A percentile compares a stretch with the other conserved stretches of the same genome.
Conservation (phyloP, 1,284 basidiomycete species). For the Trichosporon inkin region DNA sequence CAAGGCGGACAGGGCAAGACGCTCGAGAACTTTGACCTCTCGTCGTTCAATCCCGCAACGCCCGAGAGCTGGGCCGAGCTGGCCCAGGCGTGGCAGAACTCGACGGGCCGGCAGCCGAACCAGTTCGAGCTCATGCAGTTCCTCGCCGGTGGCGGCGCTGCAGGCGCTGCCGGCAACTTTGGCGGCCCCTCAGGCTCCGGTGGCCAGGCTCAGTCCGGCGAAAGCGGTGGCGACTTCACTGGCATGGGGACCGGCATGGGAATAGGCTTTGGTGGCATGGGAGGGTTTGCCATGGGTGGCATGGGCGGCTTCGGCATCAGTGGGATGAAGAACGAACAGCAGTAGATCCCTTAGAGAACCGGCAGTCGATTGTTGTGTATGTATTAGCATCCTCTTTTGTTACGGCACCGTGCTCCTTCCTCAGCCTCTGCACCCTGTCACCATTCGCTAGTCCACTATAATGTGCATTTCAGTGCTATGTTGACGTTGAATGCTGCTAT, state of each 20-base stretch:
- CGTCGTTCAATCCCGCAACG: constrained; percentile 35
- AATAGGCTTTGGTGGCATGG: neutral
- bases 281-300: neutral
- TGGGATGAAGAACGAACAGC: neutral
- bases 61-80: constrained; percentile 36
- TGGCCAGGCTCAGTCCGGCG: neutral
- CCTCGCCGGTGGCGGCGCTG: constrained; percentile 18
- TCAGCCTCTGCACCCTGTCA: neutral
- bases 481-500: no score
- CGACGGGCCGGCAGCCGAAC: constrained; percentile 36
- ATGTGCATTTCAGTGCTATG: no score
- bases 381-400: constrained; percentile 4
- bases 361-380: constrained; percentile 1
- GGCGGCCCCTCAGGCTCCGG: neutral
- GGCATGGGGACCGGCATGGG: constrained; percentile 18
- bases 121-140: constrained; percentile 45
- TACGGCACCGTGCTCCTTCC: neutral
- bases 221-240: constrained; percentile 4
- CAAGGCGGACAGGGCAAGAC: neutral
- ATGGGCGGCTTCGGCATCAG: neutral
- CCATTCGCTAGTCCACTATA: no score
- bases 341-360: constrained; percentile 7
- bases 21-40: constrained; percentile 29
- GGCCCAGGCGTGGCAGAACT: constrained; percentile 36
- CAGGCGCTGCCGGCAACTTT: neutral